Conservation (phyloP, 2,329 filamentous ascomycete species). For the Sporothrix luriei region DNA sequence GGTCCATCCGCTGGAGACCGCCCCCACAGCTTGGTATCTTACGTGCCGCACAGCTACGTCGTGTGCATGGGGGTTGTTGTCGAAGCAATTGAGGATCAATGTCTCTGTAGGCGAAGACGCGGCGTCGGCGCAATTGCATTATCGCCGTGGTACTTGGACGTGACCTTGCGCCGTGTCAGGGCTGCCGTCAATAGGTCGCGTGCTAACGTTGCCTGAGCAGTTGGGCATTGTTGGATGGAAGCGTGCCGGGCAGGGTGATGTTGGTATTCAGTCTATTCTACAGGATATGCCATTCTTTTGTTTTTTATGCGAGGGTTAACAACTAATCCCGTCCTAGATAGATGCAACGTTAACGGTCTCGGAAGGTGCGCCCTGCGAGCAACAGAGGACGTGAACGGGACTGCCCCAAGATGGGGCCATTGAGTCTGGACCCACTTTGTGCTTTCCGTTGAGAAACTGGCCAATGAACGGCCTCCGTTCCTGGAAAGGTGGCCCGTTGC, state of each 20-base stretch:
- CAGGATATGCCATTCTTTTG: background rate
- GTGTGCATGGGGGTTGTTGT: background rate
- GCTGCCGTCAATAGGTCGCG: background rate
- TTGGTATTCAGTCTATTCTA: background rate
- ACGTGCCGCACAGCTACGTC: background rate
- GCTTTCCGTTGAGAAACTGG: too few species aligned
- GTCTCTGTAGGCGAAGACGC: background rate
- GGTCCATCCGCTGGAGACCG: background rate
- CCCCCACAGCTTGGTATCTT: slow-evolving; percentile 11
- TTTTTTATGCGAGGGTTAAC: background rate
- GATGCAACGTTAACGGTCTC: background rate
- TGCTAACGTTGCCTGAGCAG: background rate
- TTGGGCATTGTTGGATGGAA: too few species aligned
- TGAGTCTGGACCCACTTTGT: background rate
- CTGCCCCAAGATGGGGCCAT: background rate
- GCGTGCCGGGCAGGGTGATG: background rate
- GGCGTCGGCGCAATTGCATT: too few species aligned
- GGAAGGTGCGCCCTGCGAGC: background rate
- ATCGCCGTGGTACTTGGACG: too few species aligned
- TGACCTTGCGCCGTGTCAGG: too few species aligned
- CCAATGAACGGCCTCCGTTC: slow-evolving; percentile 11
- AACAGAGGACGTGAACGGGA: too few species aligned
- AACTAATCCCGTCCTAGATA: too few species aligned
- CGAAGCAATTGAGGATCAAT: background rate
- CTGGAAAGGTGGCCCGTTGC: slow-evolving; percentile 24